phyloP scores from a whole-genome alignment of 306 rosid species.

The Quillaja saponaria region DNA sequence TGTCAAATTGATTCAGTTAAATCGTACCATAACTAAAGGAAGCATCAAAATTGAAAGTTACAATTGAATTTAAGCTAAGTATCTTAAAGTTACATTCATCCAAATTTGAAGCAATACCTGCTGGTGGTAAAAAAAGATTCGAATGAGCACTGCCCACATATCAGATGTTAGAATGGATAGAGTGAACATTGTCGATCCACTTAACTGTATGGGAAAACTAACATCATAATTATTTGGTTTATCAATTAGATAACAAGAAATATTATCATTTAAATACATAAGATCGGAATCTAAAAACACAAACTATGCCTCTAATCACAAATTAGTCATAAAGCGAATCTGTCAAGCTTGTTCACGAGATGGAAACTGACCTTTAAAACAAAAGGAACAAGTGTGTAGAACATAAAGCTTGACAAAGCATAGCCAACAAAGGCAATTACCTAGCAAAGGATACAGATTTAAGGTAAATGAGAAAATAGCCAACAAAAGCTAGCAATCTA shows the following conservation, averaged over 20 bases:
- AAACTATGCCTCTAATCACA: not conserved
- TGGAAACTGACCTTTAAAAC: conserved; percentile 38
- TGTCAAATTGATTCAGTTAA: conserved; percentile 18
- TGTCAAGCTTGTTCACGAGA: not conserved
- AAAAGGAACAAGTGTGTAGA: conserved; percentile 41
- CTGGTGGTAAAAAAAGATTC: conserved; percentile 38
- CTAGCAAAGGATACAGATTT: not conserved
- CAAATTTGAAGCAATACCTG: conserved; percentile 23
- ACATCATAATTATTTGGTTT: not conserved
- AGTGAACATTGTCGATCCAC: conserved; percentile 46
- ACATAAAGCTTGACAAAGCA: conserved; percentile 36
- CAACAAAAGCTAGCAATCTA: too few species aligned
- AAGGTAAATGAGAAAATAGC: too few species aligned
- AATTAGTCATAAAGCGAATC: not conserved
- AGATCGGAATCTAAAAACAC: not conserved
- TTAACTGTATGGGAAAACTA: conserved; percentile 21
- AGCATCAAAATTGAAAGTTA: not conserved
- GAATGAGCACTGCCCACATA: conserved; percentile 44
- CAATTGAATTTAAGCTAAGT: not conserved
- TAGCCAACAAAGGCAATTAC: conserved; percentile 36
- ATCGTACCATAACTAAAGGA: not conserved
- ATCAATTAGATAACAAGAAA: not conserved
- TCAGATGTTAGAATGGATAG: conserved; percentile 44
- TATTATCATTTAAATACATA: too few species aligned
- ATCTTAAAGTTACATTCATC: too few species aligned